phyloP scores from a whole-genome alignment of 2,329 filamentous ascomycete species.

The Nigrospora oryzae region DNA sequence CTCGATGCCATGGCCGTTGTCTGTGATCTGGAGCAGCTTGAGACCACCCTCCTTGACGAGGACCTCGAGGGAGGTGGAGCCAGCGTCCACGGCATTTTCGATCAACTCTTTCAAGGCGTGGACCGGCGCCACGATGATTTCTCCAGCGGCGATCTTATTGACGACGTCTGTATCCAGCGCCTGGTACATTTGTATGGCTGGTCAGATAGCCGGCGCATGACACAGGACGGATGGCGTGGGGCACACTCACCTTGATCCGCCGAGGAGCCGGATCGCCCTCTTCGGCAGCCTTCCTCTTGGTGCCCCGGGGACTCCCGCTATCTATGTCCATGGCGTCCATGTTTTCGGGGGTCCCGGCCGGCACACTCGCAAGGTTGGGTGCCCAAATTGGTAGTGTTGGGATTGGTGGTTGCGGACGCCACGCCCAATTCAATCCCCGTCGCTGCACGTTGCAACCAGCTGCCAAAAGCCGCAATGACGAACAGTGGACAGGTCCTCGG shows the following conservation, averaged over 20 bases:
- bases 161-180: slow-evolving; percentile 87
- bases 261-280: slow-evolving; percentile 22
- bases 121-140: slow-evolving; percentile 95
- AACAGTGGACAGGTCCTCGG: no score
- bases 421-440: no score
- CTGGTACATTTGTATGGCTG: slow-evolving; percentile 28
- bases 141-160: slow-evolving; percentile 96
- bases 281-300: slow-evolving; percentile 40
- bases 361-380: no score
- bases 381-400: no score
- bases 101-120: slow-evolving; percentile 95
- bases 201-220: no score
- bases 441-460: no score
- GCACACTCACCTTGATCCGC: slow-evolving; percentile 37
- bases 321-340: slow-evolving; percentile 36
- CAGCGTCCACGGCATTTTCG: slow-evolving; percentile 96
- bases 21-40: slow-evolving; percentile 92
- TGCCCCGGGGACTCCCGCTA: slow-evolving; percentile 24
- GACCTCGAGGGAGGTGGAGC: slow-evolving; percentile 83
- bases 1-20: slow-evolving; percentile 94
- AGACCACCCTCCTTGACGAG: slow-evolving; percentile 90
- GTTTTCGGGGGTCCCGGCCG: no score
- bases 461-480: no score
- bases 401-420: no score
- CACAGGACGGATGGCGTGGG: not conserved